Conservation (phyloP, 345 rosid species). For the Linum trigynum region DNA sequence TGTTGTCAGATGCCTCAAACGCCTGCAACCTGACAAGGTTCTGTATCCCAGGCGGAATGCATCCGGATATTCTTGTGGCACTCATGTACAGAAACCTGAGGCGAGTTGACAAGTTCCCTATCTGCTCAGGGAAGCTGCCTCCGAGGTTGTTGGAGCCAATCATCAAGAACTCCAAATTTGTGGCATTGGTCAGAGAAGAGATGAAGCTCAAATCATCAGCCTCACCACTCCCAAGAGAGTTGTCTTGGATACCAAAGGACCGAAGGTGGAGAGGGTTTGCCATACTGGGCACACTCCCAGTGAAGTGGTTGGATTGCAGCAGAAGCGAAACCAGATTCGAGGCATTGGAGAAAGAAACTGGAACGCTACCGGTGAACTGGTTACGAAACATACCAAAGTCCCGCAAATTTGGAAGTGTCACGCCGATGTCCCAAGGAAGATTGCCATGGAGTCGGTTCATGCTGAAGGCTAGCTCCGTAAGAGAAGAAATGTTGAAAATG, state of each 20-base stretch:
- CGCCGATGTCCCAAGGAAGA: slow-evolving; percentile 7
- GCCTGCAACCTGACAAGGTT: slow-evolving; percentile 10
- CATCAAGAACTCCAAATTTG: not conserved
- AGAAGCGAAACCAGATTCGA: slow-evolving; percentile 1
- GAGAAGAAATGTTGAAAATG: slow-evolving; percentile 13
- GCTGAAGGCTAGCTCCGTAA: not conserved
- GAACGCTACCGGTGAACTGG: slow-evolving; percentile 15
- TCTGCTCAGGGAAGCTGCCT: slow-evolving; percentile 10
- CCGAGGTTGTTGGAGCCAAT: not conserved
- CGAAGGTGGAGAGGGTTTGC: slow-evolving; percentile 8
- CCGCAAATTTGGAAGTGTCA: slow-evolving; percentile 12
- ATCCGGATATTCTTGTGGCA: slow-evolving; percentile 2
- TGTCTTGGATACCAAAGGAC: not conserved
- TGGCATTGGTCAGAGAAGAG: slow-evolving; percentile 11
- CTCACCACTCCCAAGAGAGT: slow-evolving; percentile 11
- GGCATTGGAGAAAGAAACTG: slow-evolving; percentile 18
- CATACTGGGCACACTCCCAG: slow-evolving; percentile 11
- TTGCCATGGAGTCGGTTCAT: slow-evolving; percentile 2
- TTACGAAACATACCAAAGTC: not conserved
- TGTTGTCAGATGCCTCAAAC: not conserved
- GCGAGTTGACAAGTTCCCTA: slow-evolving; percentile 15
- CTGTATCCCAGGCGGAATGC: slow-evolving; percentile 14
- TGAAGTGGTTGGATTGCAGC: slow-evolving; percentile 1
- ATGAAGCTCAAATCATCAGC: slow-evolving; percentile 12
- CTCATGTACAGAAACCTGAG: accelerated